Conservation (phyloP, 176 grass and related monocot genomes). For the Themeda triandra region DNA sequence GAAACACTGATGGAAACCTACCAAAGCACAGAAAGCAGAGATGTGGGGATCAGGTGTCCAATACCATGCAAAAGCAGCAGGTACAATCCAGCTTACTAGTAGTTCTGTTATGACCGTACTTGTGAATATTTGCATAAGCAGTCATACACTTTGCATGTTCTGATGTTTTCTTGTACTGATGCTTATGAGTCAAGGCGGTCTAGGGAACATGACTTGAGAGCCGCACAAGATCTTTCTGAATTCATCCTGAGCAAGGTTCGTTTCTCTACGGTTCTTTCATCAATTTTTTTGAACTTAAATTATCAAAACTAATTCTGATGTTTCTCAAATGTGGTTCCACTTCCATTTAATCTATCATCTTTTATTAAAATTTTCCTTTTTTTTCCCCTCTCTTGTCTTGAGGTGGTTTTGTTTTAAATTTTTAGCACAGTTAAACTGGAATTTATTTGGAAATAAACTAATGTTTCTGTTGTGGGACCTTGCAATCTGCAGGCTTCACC, state of each 20-base stretch:
- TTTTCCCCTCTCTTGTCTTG: not conserved
- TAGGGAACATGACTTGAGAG: conserved; percentile 42
- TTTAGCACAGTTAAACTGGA: not conserved
- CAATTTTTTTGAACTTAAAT: not conserved
- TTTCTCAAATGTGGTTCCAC: not conserved
- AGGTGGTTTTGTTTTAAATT: conserved; percentile 7
- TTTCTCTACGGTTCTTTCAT: not conserved
- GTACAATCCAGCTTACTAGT: conserved; percentile 23
- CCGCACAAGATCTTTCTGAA: conserved; percentile 49
- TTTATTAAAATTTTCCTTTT: not conserved
- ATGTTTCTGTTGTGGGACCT: not conserved
- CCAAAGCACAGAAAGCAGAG: conserved; percentile 38
- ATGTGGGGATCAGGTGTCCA: conserved; percentile 39
- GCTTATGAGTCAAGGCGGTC: not conserved
- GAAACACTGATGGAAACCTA: conserved; percentile 37
- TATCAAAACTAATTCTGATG: not conserved
- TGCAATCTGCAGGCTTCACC: conserved; percentile 55
- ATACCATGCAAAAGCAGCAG: conserved; percentile 50
- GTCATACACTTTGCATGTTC: not conserved
- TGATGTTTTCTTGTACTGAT: not conserved
- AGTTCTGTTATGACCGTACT: not conserved
- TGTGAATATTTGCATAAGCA: not conserved
- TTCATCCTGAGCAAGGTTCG: conserved; percentile 55
- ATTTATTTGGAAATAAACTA: not conserved
- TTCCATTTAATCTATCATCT: not conserved